Evolutionary conservation across 805 yeast species (phyloP).

Genomic region (Metschnikowia bowlesiae): DNA sequence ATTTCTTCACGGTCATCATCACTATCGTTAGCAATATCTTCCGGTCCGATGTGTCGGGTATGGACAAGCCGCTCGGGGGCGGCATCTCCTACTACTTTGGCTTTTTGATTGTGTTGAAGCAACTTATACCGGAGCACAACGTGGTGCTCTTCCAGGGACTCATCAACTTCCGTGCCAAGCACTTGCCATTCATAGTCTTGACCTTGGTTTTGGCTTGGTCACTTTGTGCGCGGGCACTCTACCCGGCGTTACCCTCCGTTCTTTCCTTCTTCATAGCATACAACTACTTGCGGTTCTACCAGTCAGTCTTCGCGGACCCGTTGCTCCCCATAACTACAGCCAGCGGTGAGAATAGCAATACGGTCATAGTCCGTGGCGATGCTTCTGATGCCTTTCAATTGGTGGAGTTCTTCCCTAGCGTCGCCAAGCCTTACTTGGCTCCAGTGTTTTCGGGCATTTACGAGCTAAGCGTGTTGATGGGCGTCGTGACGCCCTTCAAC

Average conservation of each 20-base stretch:
- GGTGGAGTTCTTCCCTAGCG: slow-evolving; percentile 77
- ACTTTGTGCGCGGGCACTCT: slow-evolving; percentile 27
- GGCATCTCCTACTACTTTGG: slow-evolving; percentile 51
- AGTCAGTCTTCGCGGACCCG: slow-evolving; percentile 51
- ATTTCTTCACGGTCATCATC: slow-evolving; percentile 45
- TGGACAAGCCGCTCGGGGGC: slow-evolving; percentile 47
- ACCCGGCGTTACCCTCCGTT: slow-evolving; percentile 54
- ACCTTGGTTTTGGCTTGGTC: slow-evolving; percentile 35
- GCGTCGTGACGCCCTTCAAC: slow-evolving; percentile 57
- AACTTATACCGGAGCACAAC: slow-evolving; percentile 55
- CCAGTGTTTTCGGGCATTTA: slow-evolving; percentile 44
- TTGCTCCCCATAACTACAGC: slow-evolving; percentile 45
- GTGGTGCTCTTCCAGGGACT: slow-evolving; percentile 44
- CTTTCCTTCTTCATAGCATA: slow-evolving; percentile 66
- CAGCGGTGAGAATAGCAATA: slow-evolving; percentile 21
- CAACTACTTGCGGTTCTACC: slow-evolving; percentile 75
- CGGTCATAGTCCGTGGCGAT: slow-evolving; percentile 56
- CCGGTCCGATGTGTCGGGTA: slow-evolving; percentile 30
- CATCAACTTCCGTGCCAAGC: slow-evolving; percentile 52
- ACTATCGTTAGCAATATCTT: slow-evolving; percentile 36
- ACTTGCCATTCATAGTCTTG: slow-evolving; percentile 50
- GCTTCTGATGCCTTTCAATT: slow-evolving; percentile 87
- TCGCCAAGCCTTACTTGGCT: slow-evolving; percentile 46
- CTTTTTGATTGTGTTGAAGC: slow-evolving; percentile 54
- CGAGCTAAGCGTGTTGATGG: slow-evolving; percentile 37